phyloP scores from a whole-genome alignment of 1,284 basidiomycete species.

The Vanrija pseudolonga region DNA sequence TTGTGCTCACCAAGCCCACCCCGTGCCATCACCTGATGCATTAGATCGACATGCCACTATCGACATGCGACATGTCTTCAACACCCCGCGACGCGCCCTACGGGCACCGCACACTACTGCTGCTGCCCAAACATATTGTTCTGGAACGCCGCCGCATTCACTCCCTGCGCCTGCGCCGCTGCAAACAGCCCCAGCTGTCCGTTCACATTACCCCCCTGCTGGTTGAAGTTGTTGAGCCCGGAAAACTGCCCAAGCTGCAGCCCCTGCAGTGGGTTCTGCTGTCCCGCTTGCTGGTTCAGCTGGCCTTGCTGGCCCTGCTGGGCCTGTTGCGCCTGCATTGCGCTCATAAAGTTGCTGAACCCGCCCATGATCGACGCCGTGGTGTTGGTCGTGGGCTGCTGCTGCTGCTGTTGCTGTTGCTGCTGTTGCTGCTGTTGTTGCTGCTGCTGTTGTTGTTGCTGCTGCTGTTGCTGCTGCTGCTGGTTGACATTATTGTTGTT shows the following conservation, averaged over 20 bases:
- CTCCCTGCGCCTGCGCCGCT: slow-evolving; percentile 1
- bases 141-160: neutral
- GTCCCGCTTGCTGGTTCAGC: neutral
- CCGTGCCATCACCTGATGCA: no score
- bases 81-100: no score
- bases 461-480: slow-evolving; percentile 4
- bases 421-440: neutral
- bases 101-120: neutral
- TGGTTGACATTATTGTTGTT: slow-evolving; percentile 2
- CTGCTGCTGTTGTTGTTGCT: neutral
- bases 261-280: neutral
- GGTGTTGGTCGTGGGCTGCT: neutral
- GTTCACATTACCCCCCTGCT: neutral
- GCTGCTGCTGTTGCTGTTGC: neutral
- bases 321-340: neutral
- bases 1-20: no score
- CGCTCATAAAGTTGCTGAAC: neutral
- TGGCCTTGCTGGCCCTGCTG: slow-evolving; percentile 1
- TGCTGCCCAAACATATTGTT: neutral
- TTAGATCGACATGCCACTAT: no score
- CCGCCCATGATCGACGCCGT: no score
- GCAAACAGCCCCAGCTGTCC: slow-evolving; percentile 4
- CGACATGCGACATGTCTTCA: no score
- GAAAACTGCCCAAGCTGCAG: neutral
- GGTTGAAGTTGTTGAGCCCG: neutral